Evolutionary conservation across 179 eudicot genomes (phyloP).

Genomic region (Amaranthus tricolor): DNA sequence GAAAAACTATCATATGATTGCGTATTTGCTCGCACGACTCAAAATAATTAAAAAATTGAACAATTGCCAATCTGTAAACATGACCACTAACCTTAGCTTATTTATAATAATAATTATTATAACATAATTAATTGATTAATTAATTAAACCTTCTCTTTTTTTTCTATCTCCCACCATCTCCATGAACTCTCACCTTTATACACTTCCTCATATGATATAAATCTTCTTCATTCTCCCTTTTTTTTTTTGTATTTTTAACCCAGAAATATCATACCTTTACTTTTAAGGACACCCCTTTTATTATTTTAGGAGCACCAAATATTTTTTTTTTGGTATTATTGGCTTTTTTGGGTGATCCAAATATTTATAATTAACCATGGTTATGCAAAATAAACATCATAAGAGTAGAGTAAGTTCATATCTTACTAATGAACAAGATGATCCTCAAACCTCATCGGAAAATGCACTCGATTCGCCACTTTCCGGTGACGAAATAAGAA

Average conservation of each 20-base stretch:
- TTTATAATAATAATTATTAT: neutral
- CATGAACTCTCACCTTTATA: constrained; percentile 21
- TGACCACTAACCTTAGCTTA: constrained; percentile 20
- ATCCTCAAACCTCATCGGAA: constrained; percentile 37
- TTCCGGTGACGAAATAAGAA: constrained; percentile 27
- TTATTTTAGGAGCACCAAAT: neutral
- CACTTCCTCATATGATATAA: constrained; percentile 16
- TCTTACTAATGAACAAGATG: constrained; percentile 23
- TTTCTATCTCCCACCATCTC: constrained; percentile 15
- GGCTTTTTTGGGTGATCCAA: neutral
- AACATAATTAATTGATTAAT: neutral
- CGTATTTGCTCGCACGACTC: constrained; percentile 46
- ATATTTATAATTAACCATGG: constrained; percentile 11
- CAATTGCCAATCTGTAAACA: constrained; percentile 41
- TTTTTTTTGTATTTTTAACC: neutral
- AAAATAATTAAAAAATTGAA: constrained; percentile 4
- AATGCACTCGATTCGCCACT: constrained; percentile 27
- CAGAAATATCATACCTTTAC: neutral
- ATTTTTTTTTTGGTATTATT: neutral
- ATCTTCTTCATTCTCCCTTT: neutral
- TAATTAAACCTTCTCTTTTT: constrained; percentile 2
- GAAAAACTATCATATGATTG: constrained; percentile 32
- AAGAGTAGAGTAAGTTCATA: constrained; percentile 5
- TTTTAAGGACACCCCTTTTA: neutral
- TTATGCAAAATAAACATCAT: constrained; percentile 21